These are phyloP conservation scores for Yarrowia sp. DNA, from an alignment of 805 yeast species.

Conservation along the genomic window DNA sequence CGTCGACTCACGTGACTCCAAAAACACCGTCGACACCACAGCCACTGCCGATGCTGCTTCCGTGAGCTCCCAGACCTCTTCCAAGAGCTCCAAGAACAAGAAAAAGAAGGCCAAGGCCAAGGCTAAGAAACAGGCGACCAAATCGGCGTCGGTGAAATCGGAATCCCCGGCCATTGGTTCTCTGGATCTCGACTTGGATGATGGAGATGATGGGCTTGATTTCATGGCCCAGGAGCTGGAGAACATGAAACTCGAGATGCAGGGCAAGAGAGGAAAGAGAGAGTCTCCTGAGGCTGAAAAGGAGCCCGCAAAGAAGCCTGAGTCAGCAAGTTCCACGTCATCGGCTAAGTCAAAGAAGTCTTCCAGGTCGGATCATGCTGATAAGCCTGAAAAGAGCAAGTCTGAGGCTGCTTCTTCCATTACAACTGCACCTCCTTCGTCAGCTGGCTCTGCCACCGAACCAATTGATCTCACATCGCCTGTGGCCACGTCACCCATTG, in stretches of 20 bases:
- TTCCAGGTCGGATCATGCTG: no score
- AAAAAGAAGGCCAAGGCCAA: constrained; percentile 21
- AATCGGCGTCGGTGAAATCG: no score
- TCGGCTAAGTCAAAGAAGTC: constrained; percentile 2
- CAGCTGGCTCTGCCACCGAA: background rate
- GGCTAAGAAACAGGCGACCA: background rate
- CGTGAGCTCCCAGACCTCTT: background rate
- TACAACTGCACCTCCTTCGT: background rate
- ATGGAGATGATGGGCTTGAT: constrained; percentile 24
- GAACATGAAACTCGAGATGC: constrained; percentile 36
- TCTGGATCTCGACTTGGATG: constrained; percentile 1
- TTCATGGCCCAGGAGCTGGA: constrained; percentile 38
- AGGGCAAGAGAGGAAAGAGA: constrained; percentile 13
- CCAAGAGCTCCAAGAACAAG: constrained; percentile 8
- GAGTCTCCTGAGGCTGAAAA: constrained; percentile 4
- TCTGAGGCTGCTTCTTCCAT: background rate
- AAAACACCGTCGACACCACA: background rate
- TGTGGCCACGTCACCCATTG: constrained; percentile 14
- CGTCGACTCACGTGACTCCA: background rate
- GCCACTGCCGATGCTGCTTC: background rate
- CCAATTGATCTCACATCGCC: constrained; percentile 24
- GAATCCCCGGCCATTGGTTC: background rate
- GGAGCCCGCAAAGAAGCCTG: background rate
- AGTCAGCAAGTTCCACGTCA: background rate
- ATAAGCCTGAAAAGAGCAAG: background rate